These are phyloP conservation scores for Actinidia polygama DNA, from an alignment of 179 eudicot species.

Conservation along the genomic window DNA sequence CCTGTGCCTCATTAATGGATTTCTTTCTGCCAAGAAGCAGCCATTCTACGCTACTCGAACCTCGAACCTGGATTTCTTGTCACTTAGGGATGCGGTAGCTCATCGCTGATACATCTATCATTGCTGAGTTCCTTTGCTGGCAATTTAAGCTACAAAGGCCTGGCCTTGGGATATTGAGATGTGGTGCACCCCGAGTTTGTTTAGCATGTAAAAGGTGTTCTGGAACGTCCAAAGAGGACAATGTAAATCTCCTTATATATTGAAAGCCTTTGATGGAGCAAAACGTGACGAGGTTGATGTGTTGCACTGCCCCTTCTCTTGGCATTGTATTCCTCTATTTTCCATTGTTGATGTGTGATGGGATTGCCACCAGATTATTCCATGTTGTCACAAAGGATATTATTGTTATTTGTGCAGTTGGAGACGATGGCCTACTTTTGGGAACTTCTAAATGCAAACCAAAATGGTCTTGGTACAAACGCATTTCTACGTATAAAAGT, in stretches of 20 bases:
- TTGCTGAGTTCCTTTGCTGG: neutral
- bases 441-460: too few species aligned
- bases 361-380: neutral
- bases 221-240: neutral
- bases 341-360: neutral
- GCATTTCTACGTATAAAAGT: too few species aligned
- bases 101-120: neutral
- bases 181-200: neutral
- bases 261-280: neutral
- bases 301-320: neutral
- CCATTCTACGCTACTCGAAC: slow-evolving; percentile 1
- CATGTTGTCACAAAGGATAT: neutral
- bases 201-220: neutral
- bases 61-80: neutral
- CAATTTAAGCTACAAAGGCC: neutral
- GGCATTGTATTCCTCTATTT: neutral
- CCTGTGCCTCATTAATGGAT: neutral
- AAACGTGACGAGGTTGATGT: neutral
- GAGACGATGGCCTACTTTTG: neutral
- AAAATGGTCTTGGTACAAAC: too few species aligned
- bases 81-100: neutral
- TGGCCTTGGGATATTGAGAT: neutral
- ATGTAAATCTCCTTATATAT: neutral
- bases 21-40: neutral
- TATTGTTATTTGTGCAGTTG: neutral